phyloP scores from a whole-genome alignment of 805 yeast genomes.

The Yueomyces sp. region DNA sequence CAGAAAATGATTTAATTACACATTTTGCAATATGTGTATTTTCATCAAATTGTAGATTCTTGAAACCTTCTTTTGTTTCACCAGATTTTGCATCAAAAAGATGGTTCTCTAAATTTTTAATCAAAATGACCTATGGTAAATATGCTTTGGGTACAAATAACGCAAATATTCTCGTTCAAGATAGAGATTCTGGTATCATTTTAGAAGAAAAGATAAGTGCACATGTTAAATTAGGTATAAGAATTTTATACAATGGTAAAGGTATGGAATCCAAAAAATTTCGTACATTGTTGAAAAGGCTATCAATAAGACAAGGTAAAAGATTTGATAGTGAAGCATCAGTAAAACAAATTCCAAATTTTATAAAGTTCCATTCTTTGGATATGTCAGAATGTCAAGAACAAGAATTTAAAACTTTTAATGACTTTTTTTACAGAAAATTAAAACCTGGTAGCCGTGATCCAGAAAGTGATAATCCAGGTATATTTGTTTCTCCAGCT shows the following conservation, averaged over 20 bases:
- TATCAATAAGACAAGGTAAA: constrained; percentile 70
- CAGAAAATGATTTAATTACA: constrained; percentile 54
- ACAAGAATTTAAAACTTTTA: constrained; percentile 51
- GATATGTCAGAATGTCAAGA: constrained; percentile 61
- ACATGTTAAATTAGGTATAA: constrained; percentile 76
- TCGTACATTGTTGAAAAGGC: constrained; percentile 43
- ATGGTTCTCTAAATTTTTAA: constrained; percentile 76
- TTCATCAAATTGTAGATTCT: constrained; percentile 48
- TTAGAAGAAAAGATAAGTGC: constrained; percentile 87
- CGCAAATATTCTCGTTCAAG: constrained; percentile 90
- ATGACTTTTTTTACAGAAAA: constrained; percentile 78
- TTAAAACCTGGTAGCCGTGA: constrained; percentile 61
- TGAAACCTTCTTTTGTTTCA: constrained; percentile 61
- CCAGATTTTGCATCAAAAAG: constrained; percentile 71
- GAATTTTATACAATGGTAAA: constrained; percentile 68
- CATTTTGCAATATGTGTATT: constrained; percentile 83
- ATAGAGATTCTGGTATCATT: constrained; percentile 77
- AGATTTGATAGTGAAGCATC: constrained; percentile 70
- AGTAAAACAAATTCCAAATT: constrained; percentile 53
- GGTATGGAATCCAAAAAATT: constrained; percentile 45
- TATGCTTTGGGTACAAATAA: constrained; percentile 78
- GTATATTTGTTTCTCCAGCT: constrained; percentile 62
- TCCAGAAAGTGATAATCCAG: constrained; percentile 41
- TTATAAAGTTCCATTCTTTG: constrained; percentile 70
- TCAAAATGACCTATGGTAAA: constrained; percentile 80